Conservation (phyloP, 495 filamentous ascomycete genomes). For the Penicillium taxi region DNA sequence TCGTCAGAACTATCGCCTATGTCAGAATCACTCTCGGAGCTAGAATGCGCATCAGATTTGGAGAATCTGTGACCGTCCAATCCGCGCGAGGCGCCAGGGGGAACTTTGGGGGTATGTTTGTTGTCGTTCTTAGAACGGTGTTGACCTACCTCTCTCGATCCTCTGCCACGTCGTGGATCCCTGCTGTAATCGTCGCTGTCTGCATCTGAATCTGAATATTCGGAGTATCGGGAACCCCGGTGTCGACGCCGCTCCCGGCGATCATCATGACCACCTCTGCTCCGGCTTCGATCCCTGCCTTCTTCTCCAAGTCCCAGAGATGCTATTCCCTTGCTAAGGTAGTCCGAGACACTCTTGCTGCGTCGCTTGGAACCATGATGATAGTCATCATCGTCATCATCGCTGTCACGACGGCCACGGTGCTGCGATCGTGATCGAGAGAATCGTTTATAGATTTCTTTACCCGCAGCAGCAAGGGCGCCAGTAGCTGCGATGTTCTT, state of each 20-base stretch:
- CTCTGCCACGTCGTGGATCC: constrained; percentile 38
- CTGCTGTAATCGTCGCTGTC: constrained; percentile 50
- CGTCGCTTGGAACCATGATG: constrained; percentile 36
- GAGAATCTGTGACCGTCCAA: background rate
- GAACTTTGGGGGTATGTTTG: constrained; percentile 12
- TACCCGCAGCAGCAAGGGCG: constrained; percentile 69
- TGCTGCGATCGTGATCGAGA: constrained; percentile 54
- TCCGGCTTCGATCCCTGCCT: constrained; percentile 20
- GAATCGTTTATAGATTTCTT: constrained; percentile 62
- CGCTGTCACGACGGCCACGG: constrained; percentile 32
- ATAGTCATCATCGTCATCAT: constrained; percentile 30
- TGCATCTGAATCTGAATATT: constrained; percentile 41
- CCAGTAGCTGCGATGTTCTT: constrained; percentile 68
- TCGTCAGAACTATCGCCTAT: constrained; percentile 71
- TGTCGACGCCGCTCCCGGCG: constrained; percentile 5
- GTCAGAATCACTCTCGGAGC: constrained; percentile 48
- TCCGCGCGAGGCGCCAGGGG: constrained; percentile 19
- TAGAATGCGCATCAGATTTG: background rate
- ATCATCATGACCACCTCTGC: constrained; percentile 11
- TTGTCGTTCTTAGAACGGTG: constrained; percentile 18
- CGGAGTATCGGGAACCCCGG: constrained; percentile 12
- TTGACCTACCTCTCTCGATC: constrained; percentile 48
- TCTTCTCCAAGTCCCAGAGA: constrained; percentile 45
- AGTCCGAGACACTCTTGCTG: constrained; percentile 52
- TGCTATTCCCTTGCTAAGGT: constrained; percentile 46